Evolutionary conservation across 208 protist species (phyloP).

Genomic region (Acanthamoeba sp.): DNA sequence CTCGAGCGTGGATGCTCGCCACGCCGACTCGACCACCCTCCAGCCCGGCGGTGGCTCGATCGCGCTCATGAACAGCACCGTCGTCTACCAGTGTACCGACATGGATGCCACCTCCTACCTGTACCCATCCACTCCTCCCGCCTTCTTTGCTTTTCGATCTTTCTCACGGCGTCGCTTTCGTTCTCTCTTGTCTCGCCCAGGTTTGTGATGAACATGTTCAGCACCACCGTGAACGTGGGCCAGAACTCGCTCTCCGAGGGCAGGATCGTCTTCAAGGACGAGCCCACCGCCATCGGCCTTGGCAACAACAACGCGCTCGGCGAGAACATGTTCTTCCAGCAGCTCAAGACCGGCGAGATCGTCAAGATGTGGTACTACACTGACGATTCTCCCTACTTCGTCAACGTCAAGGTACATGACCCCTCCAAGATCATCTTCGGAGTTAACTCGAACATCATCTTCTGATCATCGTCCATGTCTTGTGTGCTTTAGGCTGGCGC

Average conservation of each 20-base stretch:
- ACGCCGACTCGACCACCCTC: conserved; percentile 46
- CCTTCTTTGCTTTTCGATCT: neutral
- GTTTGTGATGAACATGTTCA: conserved; percentile 82
- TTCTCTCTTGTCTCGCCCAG: neutral
- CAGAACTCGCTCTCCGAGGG: conserved; percentile 41
- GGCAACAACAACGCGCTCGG: conserved; percentile 67
- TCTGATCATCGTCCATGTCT: neutral
- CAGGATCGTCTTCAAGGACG: neutral
- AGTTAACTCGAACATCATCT: too few relatives aligned
- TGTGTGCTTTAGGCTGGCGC: neutral
- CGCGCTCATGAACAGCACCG: conserved; percentile 51
- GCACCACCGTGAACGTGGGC: conserved; percentile 74
- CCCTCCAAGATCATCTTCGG: neutral
- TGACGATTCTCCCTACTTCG: conserved; percentile 63
- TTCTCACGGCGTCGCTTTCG: neutral
- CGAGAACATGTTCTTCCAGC: conserved; percentile 80
- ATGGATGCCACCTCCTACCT: conserved; percentile 72
- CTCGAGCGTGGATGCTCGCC: conserved; percentile 68
- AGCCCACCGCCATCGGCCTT: neutral
- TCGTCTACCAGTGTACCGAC: conserved; percentile 73
- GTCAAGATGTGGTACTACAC: conserved; percentile 77
- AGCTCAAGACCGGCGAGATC: conserved; percentile 75
- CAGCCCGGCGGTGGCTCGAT: conserved; percentile 72
- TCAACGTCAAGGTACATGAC: conserved; percentile 76
- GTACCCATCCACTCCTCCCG: neutral